phyloP scores from a whole-genome alignment of 1,139 yeast genomes.

The Geotrichum citri-aurantii region DNA sequence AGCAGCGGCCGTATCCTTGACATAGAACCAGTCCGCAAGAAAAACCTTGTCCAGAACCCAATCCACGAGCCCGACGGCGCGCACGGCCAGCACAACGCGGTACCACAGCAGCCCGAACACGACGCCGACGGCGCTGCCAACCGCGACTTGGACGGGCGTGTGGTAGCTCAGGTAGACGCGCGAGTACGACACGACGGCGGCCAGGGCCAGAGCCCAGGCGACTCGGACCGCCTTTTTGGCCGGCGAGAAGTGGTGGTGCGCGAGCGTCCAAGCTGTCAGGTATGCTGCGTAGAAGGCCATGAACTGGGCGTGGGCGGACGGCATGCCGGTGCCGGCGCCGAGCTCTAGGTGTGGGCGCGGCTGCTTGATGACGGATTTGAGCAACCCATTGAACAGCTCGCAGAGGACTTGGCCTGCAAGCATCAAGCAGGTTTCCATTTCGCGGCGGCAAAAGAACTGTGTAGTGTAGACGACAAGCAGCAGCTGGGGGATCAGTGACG shows the following conservation, averaged over 20 bases:
- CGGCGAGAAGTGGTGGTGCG: slow-evolving; percentile 34
- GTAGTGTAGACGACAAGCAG: slow-evolving; percentile 74
- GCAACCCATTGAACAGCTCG: slow-evolving; percentile 63
- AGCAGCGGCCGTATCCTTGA: slow-evolving; percentile 38
- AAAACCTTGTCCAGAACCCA: slow-evolving; percentile 34
- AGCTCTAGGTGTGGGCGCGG: slow-evolving; percentile 58
- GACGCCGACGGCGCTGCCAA: slow-evolving; percentile 64
- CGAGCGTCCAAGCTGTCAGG: slow-evolving; percentile 45
- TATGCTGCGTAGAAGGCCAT: slow-evolving; percentile 81
- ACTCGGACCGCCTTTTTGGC: slow-evolving; percentile 30
- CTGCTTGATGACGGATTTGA: slow-evolving; percentile 60
- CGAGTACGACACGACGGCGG: slow-evolving; percentile 58
- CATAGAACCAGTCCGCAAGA: slow-evolving; percentile 30
- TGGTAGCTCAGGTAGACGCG: slow-evolving; percentile 79
- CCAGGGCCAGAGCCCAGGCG: slow-evolving; percentile 27
- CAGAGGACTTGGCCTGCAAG: slow-evolving; percentile 83
- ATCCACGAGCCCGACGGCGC: slow-evolving; percentile 35
- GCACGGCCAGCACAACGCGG: slow-evolving; percentile 42
- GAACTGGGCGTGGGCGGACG: slow-evolving; percentile 93
- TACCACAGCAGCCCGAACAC: slow-evolving; percentile 57
- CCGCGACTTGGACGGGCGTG: slow-evolving; percentile 61
- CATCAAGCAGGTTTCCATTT: slow-evolving; percentile 74
- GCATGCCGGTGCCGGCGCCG: slow-evolving; percentile 81
- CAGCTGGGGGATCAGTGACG: slow-evolving; percentile 79
- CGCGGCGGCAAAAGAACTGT: slow-evolving; percentile 77